Evolutionary conservation across 73 alveolate genomes (phyloP), one percentile per base, ranked within the genome.

Genomic region (Paraurostyla sp.): DNA sequence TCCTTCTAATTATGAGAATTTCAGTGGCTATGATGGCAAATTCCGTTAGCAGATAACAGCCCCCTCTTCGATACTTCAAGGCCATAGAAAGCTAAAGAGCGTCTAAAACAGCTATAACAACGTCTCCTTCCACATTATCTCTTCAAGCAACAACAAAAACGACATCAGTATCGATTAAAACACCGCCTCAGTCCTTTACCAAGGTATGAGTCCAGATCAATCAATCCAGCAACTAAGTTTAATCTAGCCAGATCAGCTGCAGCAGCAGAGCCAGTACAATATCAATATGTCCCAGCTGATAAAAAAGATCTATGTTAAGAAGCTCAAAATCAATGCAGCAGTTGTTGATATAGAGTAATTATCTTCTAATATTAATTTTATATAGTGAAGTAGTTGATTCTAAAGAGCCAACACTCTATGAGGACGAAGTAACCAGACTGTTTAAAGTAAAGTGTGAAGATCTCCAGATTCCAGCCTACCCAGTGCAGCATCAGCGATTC

Each of bases 391-490:
- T 78, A 11, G 89, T 78, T 51, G 89, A 78, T 32, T 6, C 43
- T 32, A 78, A 78, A 27, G 36, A 11, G 35, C 89, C 89, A 29
- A 51, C 89, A 3, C 35, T 78, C 4, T 23, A 25, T 54, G 76
- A 51, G 22, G 78, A 51, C 9, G 89, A 78, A 54, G 78, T 78
- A 0, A 3, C 13, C 18, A 43, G 29, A 41, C 40, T 87, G 13
- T 87, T 87, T 36, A 25, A 73, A 75, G 93, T 85, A 0, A 87
- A 87, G 43, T 87, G 89, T 59, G 51, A 75, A 23, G 93, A 87
- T 56, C 22, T 87, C 25, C 60, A n/a, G 1, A 71, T 87, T 49
- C 52, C 87, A 9, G 73, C 78, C 11, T 41, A 33, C 18, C 56
- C 42, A 27, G 40, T 25, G 4, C 63, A 87, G 52, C 30, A 22